phyloP scores from a whole-genome alignment of 768 basidiomycete species.

The Pluteus cervinus region DNA sequence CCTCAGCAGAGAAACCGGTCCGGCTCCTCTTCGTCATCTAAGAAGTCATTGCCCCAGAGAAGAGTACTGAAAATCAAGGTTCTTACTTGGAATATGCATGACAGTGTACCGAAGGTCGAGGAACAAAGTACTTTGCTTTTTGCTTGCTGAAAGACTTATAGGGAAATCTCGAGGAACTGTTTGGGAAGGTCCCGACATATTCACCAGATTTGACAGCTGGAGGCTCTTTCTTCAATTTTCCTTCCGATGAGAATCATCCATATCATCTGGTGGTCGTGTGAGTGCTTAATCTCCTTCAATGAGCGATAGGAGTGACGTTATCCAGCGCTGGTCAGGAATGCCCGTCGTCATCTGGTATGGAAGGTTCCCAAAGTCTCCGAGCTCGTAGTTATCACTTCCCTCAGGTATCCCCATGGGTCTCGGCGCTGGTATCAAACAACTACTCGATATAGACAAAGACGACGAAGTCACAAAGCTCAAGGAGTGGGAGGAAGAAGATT shows the following conservation, averaged over 20 bases:
- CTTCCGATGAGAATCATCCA: conserved; percentile 51
- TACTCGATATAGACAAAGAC: conserved; percentile 49
- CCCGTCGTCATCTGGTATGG: conserved; percentile 65
- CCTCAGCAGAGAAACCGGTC: no score
- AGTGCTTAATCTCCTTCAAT: conserved; percentile 17
- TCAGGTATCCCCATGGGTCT: conserved; percentile 74
- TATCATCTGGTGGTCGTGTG: conserved; percentile 79
- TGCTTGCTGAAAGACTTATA: not conserved
- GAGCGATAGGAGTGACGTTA: conserved; percentile 9
- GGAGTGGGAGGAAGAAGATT: conserved; percentile 33
- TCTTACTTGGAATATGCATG: conserved; percentile 85
- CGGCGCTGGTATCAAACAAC: conserved; percentile 71
- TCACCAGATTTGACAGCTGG: conserved; percentile 18
- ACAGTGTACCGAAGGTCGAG: conserved; percentile 73
- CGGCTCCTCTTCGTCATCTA: no score
- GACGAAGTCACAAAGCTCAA: no score
- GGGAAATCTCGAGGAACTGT: conserved; percentile 70
- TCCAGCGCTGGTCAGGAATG: conserved; percentile 67
- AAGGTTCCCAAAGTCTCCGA: not conserved
- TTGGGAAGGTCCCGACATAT: conserved; percentile 54
- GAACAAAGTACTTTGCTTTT: conserved; percentile 3
- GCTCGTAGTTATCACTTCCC: conserved; percentile 1
- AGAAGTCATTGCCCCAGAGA: no score
- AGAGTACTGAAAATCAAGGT: conserved; percentile 62
- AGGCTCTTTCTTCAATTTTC: conserved; percentile 40